A percentile compares a stretch with the other conserved stretches of the same genome.
Conservation (phyloP, 2,329 filamentous ascomycete genomes). For the Pseudogymnoascus sp. region DNA sequence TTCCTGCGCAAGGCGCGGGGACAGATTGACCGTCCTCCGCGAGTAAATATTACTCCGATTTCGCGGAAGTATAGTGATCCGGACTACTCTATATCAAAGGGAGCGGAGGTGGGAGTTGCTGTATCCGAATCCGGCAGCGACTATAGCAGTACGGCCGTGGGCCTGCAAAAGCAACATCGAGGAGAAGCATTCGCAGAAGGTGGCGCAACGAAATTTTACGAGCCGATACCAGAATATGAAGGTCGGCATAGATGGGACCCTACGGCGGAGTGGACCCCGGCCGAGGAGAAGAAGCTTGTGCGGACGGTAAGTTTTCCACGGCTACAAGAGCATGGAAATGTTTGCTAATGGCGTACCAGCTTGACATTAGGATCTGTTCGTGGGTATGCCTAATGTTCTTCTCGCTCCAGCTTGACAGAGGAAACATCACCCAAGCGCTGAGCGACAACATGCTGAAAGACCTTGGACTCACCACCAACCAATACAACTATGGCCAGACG, state of each 20-base stretch:
- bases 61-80: background rate
- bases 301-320: constrained; percentile 16
- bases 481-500: constrained; percentile 44
- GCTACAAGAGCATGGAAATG: background rate
- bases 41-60: background rate
- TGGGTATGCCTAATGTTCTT: constrained; percentile 53
- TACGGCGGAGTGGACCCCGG: constrained; percentile 22
- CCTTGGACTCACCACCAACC: constrained; percentile 36
- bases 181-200: background rate
- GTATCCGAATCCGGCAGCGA: background rate
- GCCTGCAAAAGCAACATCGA: background rate
- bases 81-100: background rate
- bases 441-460: constrained; percentile 53
- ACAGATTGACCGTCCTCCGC: constrained; percentile 8
- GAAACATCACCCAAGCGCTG: constrained; percentile 49
- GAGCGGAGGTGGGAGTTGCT: background rate
- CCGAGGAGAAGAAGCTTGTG: constrained; percentile 23
- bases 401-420: constrained; percentile 51
- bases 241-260: constrained; percentile 23
- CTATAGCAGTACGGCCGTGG: background rate
- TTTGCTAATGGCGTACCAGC: constrained; percentile 4
- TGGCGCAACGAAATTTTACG: constrained; percentile 18
- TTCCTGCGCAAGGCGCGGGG: constrained; percentile 10
- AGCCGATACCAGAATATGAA: constrained; percentile 21
- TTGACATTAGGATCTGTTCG: constrained; percentile 26